Conservation (phyloP, 2,329 filamentous ascomycete species). For the Neopestalotiopsis clavispora region DNA sequence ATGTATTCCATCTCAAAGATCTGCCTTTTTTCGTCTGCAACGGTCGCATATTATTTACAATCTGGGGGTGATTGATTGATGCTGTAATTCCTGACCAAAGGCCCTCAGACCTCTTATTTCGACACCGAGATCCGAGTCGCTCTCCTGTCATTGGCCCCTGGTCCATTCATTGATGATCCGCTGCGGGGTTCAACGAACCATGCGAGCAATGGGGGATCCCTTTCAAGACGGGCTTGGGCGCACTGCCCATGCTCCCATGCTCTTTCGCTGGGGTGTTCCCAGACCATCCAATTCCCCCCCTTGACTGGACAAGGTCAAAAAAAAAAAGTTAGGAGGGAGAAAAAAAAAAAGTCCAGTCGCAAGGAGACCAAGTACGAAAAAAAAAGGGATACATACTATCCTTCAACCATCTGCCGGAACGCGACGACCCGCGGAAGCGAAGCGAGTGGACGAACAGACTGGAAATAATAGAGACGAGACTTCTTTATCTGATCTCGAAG, state of each 20-base stretch:
- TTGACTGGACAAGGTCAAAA: background rate
- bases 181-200: conserved; percentile 11
- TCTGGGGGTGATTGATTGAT: background rate
- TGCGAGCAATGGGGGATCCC: background rate
- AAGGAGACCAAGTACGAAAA: background rate
- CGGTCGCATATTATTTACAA: background rate
- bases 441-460: background rate
- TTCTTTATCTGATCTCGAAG: background rate
- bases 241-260: background rate
- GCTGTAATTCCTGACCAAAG: no score
- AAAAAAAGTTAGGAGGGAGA: background rate
- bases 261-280: background rate
- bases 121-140: background rate
- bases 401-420: background rate
- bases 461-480: background rate
- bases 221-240: background rate
- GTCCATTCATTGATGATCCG: conserved; percentile 3
- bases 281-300: background rate
- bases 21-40: background rate
- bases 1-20: background rate
- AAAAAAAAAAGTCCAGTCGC: background rate
- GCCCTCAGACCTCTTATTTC: background rate
- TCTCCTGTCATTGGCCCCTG: conserved; percentile 3
- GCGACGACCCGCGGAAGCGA: background rate
- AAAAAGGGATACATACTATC: background rate